Conservation (phyloP, 495 filamentous ascomycete species). For the Trichoderma gamsii region DNA sequence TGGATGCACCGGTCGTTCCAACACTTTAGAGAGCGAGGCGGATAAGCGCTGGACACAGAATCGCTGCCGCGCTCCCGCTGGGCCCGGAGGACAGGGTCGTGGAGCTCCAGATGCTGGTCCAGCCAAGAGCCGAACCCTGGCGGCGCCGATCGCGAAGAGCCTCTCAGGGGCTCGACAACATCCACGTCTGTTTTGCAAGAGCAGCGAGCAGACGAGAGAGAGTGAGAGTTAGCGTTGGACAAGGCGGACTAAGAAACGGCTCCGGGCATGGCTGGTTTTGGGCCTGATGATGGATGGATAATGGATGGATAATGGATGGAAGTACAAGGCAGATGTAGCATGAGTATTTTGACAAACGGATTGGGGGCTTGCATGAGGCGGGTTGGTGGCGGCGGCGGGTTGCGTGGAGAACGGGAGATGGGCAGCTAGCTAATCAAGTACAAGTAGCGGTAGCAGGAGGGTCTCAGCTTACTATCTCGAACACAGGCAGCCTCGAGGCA, state of each 20-base stretch:
- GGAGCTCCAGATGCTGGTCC: slow-evolving; percentile 38
- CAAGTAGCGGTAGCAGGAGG: neutral
- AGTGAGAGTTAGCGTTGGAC: slow-evolving; percentile 12
- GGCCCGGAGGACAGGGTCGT: slow-evolving; percentile 40
- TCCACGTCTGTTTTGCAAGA: slow-evolving; percentile 34
- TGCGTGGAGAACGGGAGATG: slow-evolving; percentile 14
- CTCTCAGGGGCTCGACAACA: slow-evolving; percentile 33
- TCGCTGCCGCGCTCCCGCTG: slow-evolving; percentile 35
- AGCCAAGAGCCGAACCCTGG: slow-evolving; percentile 42
- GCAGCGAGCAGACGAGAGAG: slow-evolving; percentile 18
- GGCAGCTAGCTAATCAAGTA: slow-evolving; percentile 13
- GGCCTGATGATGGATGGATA: slow-evolving; percentile 2
- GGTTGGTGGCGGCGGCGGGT: slow-evolving; percentile 13
- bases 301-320: slow-evolving; percentile 7
- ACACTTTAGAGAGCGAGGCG: slow-evolving; percentile 43
- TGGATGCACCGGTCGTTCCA: slow-evolving; percentile 45
- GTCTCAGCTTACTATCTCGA: slow-evolving; percentile 35
- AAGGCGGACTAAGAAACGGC: slow-evolving; percentile 15
- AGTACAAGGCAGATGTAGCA: slow-evolving; percentile 9
- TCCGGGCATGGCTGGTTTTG: slow-evolving; percentile 1
- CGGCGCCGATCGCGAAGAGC: slow-evolving; percentile 34
- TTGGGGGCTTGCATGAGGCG: slow-evolving; percentile 15
- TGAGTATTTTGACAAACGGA: slow-evolving; percentile 8
- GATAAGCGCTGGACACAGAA: slow-evolving; percentile 32
- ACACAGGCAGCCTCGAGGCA: slow-evolving; percentile 44